Percentiles rank a stretch among this genome's conserved stretches.
Evolutionary conservation across 352 stramenopile species (phyloP).

Genomic region (Phytopythium litorale): DNA sequence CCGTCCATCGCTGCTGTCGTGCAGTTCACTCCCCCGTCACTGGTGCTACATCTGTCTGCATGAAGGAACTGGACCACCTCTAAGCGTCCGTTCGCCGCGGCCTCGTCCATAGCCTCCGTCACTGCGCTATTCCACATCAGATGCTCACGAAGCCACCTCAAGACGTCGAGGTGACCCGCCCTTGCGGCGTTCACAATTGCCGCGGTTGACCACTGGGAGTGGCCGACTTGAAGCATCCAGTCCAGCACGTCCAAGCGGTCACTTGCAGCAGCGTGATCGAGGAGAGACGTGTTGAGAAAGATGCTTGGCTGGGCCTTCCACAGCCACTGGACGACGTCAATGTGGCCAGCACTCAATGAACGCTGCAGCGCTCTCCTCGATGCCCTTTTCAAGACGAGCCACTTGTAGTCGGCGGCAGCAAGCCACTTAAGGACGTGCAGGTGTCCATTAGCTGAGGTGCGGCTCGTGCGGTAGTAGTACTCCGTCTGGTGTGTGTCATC

Average conservation of each 20-base stretch:
- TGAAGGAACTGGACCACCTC: not conserved
- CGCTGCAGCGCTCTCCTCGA: not conserved
- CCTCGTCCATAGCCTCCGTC: too few relatives aligned
- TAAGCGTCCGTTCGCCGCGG: not conserved
- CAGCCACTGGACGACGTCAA: not conserved
- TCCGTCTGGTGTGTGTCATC: too few relatives aligned
- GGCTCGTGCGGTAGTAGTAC: too few relatives aligned
- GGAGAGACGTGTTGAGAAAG: not conserved
- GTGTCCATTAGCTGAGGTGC: not conserved
- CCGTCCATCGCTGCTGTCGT: not conserved
- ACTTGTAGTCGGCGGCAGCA: not conserved
- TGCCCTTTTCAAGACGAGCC: not conserved
- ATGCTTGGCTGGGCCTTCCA: not conserved
- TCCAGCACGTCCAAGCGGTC: not conserved
- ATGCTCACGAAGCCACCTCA: not conserved
- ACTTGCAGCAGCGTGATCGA: not conserved
- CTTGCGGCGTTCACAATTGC: conserved; percentile 12
- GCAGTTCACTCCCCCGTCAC: not conserved
- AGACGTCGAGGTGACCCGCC: not conserved
- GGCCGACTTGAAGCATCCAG: conserved; percentile 8
- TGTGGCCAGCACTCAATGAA: not conserved
- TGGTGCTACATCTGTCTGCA: not conserved
- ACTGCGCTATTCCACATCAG: too few relatives aligned
- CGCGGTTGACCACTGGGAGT: conserved; percentile 2
- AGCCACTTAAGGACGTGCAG: not conserved